phyloP scores from a whole-genome alignment of 1,284 basidiomycete species.

The Trametes sp. region DNA sequence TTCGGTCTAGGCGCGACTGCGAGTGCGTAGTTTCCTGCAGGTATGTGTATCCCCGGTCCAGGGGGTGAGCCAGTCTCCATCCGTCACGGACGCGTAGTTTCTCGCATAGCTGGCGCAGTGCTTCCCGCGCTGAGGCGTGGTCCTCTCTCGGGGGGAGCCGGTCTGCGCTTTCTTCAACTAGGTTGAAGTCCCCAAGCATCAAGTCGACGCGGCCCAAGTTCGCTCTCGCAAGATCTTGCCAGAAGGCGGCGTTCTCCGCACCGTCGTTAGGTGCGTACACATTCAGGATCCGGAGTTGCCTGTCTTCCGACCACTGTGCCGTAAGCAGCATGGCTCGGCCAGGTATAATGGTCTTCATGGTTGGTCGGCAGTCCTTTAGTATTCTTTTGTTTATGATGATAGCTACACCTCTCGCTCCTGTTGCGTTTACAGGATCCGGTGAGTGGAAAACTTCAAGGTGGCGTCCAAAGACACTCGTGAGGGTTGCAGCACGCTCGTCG shows the following conservation, averaged over 20 bases:
- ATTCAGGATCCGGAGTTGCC: background rate
- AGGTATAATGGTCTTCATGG: background rate
- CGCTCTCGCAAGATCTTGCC: background rate
- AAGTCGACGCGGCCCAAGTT: background rate
- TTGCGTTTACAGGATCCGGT: background rate
- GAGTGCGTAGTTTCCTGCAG: background rate
- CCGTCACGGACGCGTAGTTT: background rate
- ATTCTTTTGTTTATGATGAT: background rate
- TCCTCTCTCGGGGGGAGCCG: background rate
- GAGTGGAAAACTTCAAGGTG: background rate
- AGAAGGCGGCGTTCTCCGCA: background rate
- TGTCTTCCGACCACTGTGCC: background rate
- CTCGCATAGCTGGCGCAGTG: background rate
- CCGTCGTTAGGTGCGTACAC: background rate
- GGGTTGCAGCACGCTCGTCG: no score
- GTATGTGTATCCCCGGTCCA: background rate
- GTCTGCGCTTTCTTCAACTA: background rate
- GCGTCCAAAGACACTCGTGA: background rate
- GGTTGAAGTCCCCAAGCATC: background rate
- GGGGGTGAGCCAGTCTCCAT: background rate
- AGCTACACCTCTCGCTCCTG: background rate
- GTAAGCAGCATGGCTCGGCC: background rate
- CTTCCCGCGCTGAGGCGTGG: no score
- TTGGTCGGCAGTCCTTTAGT: background rate
- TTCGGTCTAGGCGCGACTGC: background rate